Evolutionary conservation across 352 stramenopile genomes (phyloP).

Genomic region (Phytophthora pinifolia): DNA sequence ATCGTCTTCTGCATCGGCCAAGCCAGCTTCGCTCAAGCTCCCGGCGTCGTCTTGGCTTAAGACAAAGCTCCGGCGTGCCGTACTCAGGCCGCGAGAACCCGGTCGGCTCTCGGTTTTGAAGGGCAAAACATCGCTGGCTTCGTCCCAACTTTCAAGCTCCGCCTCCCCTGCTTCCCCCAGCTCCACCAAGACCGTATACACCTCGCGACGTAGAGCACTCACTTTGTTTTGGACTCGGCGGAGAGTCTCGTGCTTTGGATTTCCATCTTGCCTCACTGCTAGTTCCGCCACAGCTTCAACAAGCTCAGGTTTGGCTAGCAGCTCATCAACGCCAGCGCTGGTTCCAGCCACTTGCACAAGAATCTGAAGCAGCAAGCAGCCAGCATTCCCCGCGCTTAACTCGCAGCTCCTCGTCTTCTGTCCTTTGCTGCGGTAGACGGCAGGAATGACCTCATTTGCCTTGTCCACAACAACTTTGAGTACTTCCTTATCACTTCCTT

Average conservation of each 20-base stretch:
- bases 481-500: not conserved
- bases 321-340: conserved; percentile 9
- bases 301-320: conserved; percentile 17
- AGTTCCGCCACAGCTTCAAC: conserved; percentile 16
- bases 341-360: conserved; percentile 21
- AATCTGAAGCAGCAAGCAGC: conserved; percentile 28
- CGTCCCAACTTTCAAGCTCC: conserved; percentile 21
- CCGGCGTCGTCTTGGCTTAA: not conserved
- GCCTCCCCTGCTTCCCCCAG: conserved; percentile 31
- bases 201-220: conserved; percentile 42
- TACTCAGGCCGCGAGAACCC: not conserved
- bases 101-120: not conserved
- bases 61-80: conserved; percentile 5
- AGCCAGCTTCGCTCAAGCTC: not conserved
- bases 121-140: conserved; percentile 7
- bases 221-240: conserved; percentile 40
- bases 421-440: conserved; percentile 3
- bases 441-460: conserved; percentile 21
- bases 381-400: conserved; percentile 5
- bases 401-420: not conserved
- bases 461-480: conserved; percentile 23
- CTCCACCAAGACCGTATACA: conserved; percentile 44
- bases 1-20: conserved; percentile 12
- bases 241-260: conserved; percentile 33
- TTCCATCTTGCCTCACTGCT: conserved; percentile 21